Percentiles rank a stretch among this genome's conserved stretches.
Conservation (phyloP, 768 basidiomycete genomes). For the Xerocomellus amylosporus region DNA sequence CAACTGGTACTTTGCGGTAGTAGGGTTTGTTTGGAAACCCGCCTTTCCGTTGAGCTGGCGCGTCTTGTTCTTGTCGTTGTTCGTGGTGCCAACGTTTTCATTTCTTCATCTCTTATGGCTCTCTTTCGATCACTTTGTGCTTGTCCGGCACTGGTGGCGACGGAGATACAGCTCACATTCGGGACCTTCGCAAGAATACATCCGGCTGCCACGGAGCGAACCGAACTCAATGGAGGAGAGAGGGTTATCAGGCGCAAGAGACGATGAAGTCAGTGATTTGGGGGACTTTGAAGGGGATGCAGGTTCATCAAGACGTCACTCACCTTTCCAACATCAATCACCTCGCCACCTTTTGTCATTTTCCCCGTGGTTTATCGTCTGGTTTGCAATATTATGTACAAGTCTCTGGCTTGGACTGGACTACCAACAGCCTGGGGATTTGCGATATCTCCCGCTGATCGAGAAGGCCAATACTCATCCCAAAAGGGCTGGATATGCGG, state of each 20-base stretch:
- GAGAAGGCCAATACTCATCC: slow-evolving; percentile 12
- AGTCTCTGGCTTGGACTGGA: slow-evolving; percentile 6
- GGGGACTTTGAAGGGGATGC: background rate
- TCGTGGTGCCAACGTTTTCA: slow-evolving; percentile 11
- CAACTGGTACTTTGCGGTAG: slow-evolving; percentile 4
- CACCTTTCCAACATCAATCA: background rate
- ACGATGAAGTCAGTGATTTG: background rate
- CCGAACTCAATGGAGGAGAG: slow-evolving; percentile 3
- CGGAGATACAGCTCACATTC: background rate
- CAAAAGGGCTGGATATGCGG: slow-evolving; percentile 12
- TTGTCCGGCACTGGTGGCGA: background rate
- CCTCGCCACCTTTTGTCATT: background rate
- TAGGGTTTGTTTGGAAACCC: slow-evolving; percentile 12
- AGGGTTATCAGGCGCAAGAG: background rate
- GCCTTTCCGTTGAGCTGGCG: slow-evolving; percentile 23
- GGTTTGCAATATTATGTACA: background rate
- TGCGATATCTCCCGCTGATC: slow-evolving; percentile 15
- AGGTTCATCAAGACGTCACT: background rate
- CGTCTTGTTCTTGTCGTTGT: slow-evolving; percentile 11
- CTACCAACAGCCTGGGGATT: slow-evolving; percentile 6
- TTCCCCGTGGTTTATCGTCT: background rate
- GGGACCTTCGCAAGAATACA: slow-evolving; percentile 5
- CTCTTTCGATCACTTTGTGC: background rate
- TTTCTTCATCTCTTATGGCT: slow-evolving; percentile 9
- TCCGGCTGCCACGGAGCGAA: slow-evolving; percentile 10